Conservation (phyloP, 345 rosid genomes). For the Angophora floribunda region DNA sequence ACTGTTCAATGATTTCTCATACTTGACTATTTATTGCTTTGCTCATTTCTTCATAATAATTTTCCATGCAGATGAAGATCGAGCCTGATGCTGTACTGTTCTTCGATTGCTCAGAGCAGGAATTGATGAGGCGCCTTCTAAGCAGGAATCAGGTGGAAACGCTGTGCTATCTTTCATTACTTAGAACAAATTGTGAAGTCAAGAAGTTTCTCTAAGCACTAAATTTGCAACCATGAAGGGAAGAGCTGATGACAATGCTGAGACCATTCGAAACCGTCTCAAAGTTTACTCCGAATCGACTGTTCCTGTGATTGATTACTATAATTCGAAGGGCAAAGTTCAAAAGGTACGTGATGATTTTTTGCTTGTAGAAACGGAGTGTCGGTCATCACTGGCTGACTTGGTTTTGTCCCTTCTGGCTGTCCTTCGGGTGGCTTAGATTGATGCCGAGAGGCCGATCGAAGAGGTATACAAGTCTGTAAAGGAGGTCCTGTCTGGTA, state of each 20-base stretch:
- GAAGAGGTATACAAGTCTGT: conserved; percentile 19
- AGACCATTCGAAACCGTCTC: conserved; percentile 15
- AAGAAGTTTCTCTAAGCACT: neutral
- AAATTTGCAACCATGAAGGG: conserved; percentile 1
- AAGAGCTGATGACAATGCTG: conserved; percentile 20
- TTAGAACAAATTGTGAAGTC: neutral
- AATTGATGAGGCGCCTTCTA: conserved; percentile 10
- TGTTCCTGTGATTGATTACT: conserved; percentile 7
- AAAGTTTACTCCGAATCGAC: conserved; percentile 8
- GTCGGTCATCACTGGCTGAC: neutral
- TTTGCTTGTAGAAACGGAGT: neutral
- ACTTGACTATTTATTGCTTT: neutral
- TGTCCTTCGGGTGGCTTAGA: neutral
- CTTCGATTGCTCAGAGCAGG: conserved; percentile 17
- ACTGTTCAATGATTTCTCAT: neutral
- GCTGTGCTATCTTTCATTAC: neutral
- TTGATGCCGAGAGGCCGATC: conserved; percentile 16
- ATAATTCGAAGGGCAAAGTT: conserved; percentile 18
- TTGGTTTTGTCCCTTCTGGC: neutral
- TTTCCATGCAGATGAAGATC: conserved; percentile 10
- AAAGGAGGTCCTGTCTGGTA: conserved; percentile 5
- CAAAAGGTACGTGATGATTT: conserved; percentile 5
- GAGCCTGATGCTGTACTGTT: conserved; percentile 13
- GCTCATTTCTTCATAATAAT: neutral
- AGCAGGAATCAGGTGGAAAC: conserved; percentile 12